These are phyloP conservation scores for Fonsecaea nubica DNA, from an alignment of 2,329 filamentous ascomycete genomes.

Conservation along the genomic window DNA sequence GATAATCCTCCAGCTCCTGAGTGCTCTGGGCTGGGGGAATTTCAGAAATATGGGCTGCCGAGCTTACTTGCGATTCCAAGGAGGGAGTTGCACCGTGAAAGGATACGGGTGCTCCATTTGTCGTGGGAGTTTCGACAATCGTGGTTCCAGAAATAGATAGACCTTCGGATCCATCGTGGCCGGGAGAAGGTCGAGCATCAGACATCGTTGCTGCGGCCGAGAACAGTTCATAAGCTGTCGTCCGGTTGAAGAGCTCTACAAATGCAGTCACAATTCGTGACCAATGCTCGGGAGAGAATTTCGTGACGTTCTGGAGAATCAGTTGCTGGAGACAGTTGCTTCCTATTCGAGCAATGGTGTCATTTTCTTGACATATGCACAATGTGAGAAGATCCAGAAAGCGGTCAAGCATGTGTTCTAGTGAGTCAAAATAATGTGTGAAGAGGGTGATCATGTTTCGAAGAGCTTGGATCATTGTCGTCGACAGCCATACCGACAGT, in stretches of 20 bases:
- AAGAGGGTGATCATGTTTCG: slow-evolving; percentile 99
- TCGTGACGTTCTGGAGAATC: slow-evolving; percentile 93
- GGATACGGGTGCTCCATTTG: slow-evolving; percentile 35
- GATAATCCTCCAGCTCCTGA: slow-evolving; percentile 80
- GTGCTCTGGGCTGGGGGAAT: slow-evolving; percentile 36
- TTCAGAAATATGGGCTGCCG: slow-evolving; percentile 38
- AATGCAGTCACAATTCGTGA: slow-evolving; percentile 93
- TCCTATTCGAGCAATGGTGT: slow-evolving; percentile 95
- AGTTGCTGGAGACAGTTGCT: slow-evolving; percentile 98
- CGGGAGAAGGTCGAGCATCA: slow-evolving; percentile 39
- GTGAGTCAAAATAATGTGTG: slow-evolving; percentile 94
- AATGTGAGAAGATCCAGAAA: slow-evolving; percentile 92
- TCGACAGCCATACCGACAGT: slow-evolving; percentile 96
- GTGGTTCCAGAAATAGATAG: slow-evolving; percentile 40
- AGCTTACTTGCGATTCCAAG: slow-evolving; percentile 35
- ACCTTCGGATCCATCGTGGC: slow-evolving; percentile 34
- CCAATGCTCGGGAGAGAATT: slow-evolving; percentile 89
- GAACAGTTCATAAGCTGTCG: slow-evolving; percentile 94
- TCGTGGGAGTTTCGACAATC: slow-evolving; percentile 44
- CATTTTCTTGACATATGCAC: slow-evolving; percentile 98
- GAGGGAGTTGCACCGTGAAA: slow-evolving; percentile 22
- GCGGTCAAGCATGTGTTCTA: slow-evolving; percentile 98
- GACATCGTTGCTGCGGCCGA: slow-evolving; percentile 71
- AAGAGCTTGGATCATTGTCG: slow-evolving; percentile 98
- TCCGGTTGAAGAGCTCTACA: slow-evolving; percentile 91